Base-by-base conservation (phyloP, 2,329 filamentous ascomycete genomes). In the Clarireedia paspali region DNA sequence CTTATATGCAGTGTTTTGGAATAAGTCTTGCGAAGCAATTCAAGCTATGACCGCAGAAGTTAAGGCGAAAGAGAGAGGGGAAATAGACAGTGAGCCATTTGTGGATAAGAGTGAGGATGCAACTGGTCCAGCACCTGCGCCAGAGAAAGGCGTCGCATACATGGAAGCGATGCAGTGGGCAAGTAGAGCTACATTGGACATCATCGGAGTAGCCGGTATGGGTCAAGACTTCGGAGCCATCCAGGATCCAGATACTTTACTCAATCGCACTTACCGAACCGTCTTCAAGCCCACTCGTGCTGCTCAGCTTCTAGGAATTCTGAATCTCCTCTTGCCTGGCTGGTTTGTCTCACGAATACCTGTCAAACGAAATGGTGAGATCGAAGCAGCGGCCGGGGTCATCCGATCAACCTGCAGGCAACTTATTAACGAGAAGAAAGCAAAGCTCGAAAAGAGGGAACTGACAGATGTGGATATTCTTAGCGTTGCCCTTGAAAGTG, bases 1-100 rank as follows among this genome's bases (percentile, higher is more conserved):
- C 57, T 74, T 96, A 14, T 94, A 95, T 64, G 86, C 89, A 0
- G 73, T 87, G 5, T 95, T 96, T 70, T 96, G 90, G 90, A 65
- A 72, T 20, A 95, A 95, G 71, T 80, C 85, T 0, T 71, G 79
- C 6, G 85, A 92, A 67, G 80, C 85, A 63, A 82, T 84, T 5
- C 71, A 79, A 20, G 78, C 79, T 50, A 84, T 95, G 69, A 78
- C 75, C 1, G 69, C 72, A 7, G 70, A 77, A 26, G 68, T 82
- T n/a, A 56, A 72, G 63, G 66, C 70, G 60, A 69, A 56, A 66
- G 60, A 24, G 59, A 57, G 4, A 58, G 69, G 14, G 63, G 79
- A 86, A 58, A 73, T 85, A 15, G 26, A 50, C 34, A 53, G 44
- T 7, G 47, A 50, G 42, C 56, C 49, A 50, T 34, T 34, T 14